A percentile compares a stretch with the other conserved stretches of the same genome.
Evolutionary conservation across 2,329 filamentous ascomycete genomes (phyloP).

Genomic region (Dryadomyces sulphureus): DNA sequence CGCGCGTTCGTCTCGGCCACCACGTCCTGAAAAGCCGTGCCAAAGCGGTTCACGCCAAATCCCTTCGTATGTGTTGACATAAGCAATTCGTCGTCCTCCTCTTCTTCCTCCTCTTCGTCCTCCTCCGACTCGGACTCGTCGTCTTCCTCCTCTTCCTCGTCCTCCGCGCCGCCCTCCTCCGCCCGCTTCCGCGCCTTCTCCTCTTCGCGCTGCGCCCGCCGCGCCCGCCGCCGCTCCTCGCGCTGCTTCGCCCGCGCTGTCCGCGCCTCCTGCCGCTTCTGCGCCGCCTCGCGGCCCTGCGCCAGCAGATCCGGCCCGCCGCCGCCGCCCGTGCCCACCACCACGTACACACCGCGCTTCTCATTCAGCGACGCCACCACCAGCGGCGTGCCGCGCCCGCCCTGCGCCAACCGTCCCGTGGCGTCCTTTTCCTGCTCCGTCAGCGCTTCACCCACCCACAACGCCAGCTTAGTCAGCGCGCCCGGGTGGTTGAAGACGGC

Average conservation of each 20-base stretch:
- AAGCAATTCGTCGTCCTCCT: conserved; percentile 32
- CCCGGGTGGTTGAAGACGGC: conserved; percentile 85
- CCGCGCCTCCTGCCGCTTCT: conserved; percentile 46
- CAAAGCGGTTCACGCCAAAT: conserved; percentile 77
- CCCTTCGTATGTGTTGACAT: conserved; percentile 21
- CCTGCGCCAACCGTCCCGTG: conserved; percentile 52
- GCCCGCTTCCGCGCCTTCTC: conserved; percentile 41
- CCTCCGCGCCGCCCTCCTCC: neutral
- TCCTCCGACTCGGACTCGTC: conserved; percentile 26
- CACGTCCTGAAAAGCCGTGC: conserved; percentile 89
- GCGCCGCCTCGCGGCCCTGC: conserved; percentile 46
- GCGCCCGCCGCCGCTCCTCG: conserved; percentile 34
- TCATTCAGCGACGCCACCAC: conserved; percentile 88
- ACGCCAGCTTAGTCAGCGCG: conserved; percentile 79
- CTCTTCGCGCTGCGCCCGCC: conserved; percentile 21
- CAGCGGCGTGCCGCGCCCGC: conserved; percentile 64
- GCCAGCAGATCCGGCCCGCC: conserved; percentile 60
- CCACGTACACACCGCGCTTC: conserved; percentile 71
- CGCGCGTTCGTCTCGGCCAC: conserved; percentile 79
- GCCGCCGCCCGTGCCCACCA: conserved; percentile 84
- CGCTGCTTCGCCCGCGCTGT: conserved; percentile 48
- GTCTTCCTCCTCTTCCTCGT: conserved; percentile 29
- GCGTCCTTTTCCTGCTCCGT: conserved; percentile 72
- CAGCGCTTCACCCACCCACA: conserved; percentile 90
- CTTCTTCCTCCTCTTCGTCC: conserved; percentile 34